phyloP scores from a whole-genome alignment of 371 early-diverging fungal species.

The Mortierella sp. region DNA sequence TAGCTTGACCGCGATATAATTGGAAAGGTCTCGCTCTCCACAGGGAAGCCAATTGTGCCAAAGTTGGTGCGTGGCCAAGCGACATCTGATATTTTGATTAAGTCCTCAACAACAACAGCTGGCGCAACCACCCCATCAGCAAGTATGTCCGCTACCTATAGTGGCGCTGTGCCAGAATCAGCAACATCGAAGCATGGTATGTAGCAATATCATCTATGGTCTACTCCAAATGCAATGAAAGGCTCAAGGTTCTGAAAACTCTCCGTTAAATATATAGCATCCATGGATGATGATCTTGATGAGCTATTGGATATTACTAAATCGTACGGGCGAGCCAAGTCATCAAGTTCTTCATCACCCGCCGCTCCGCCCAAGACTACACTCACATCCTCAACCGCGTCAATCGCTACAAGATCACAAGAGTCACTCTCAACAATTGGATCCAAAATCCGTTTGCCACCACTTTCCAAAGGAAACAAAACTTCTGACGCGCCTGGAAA shows the following conservation, averaged over 20 bases:
- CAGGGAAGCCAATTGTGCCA: constrained; percentile 51
- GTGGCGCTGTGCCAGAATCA: constrained; percentile 5
- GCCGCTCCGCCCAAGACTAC: neutral
- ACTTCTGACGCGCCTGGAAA: neutral
- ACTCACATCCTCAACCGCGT: neutral
- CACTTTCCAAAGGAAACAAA: constrained; percentile 19
- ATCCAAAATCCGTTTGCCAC: constrained; percentile 25
- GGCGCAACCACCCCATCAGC: neutral
- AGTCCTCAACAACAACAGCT: constrained; percentile 10
- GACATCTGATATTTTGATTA: constrained; percentile 42
- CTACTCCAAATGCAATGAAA: neutral
- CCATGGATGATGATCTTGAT: constrained; percentile 43
- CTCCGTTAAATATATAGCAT: constrained; percentile 7
- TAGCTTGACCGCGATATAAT: constrained; percentile 45
- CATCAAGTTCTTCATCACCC: constrained; percentile 5
- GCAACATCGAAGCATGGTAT: constrained; percentile 31
- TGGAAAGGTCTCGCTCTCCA: constrained; percentile 46
- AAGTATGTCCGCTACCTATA: neutral
- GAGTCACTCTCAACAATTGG: neutral
- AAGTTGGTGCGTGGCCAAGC: constrained; percentile 52
- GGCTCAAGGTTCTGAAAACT: neutral
- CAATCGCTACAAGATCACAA: constrained; percentile 1
- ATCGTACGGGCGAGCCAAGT: constrained; percentile 25
- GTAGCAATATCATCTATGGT: neutral
- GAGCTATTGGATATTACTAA: constrained; percentile 47